Percentiles rank a stretch among this genome's conserved stretches.
These are phyloP conservation scores for Aspergillus asperescens DNA, from an alignment of 495 filamentous ascomycete genomes.

Conservation along the genomic window DNA sequence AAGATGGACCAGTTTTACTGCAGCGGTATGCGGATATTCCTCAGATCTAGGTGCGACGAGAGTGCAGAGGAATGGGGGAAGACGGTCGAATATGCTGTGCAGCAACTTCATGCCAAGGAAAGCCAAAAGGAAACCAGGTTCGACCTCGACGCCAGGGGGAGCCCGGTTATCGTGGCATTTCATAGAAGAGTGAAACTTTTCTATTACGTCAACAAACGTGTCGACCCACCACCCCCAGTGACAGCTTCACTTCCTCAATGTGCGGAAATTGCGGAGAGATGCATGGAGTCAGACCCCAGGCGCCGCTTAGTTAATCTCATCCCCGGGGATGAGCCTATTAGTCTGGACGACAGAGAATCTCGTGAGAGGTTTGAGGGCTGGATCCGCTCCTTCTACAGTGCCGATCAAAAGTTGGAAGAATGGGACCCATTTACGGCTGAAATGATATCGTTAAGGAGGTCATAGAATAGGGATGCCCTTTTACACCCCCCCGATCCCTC, in stretches of 20 bases:
- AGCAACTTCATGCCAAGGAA: conserved; percentile 5
- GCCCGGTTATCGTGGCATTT: conserved; percentile 16
- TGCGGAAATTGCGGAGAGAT: conserved; percentile 6
- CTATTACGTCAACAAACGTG: conserved; percentile 14
- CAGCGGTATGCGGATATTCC: conserved; percentile 10
- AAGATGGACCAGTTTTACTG: conserved; percentile 2
- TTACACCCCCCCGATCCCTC: no score
- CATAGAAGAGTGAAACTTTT: conserved; percentile 14
- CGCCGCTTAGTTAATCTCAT: conserved; percentile 14
- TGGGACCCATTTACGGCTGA: conserved; percentile 12
- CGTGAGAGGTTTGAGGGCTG: conserved; percentile 10
- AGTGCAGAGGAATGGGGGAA: conserved; percentile 16
- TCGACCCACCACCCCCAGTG: background rate
- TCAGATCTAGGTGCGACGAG: conserved; percentile 15
- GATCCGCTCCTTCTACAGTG: conserved; percentile 2
- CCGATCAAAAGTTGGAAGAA: background rate
- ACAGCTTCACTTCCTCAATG: background rate
- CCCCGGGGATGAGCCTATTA: conserved; percentile 9
- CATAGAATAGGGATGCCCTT: no score
- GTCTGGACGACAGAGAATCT: conserved; percentile 3
- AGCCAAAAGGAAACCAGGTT: background rate
- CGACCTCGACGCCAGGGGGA: background rate
- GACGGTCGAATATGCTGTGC: conserved; percentile 4
- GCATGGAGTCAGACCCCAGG: conserved; percentile 9
- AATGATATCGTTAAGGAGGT: no score